Conservation (phyloP, 2,329 filamentous ascomycete genomes). For the Fusarium sterilihyphosum region DNA sequence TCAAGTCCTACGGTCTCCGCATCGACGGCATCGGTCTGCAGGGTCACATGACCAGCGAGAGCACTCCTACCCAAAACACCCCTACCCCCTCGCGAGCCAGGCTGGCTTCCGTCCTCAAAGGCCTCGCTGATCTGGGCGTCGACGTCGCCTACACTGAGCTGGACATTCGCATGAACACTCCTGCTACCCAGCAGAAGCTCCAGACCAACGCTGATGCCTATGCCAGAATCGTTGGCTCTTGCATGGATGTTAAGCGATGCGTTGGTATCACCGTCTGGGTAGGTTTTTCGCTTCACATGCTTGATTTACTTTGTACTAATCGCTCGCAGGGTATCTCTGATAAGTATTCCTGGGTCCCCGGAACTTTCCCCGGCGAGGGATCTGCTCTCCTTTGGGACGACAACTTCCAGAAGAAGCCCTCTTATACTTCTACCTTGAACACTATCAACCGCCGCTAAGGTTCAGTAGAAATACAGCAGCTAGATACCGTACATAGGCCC, state of each 20-base stretch:
- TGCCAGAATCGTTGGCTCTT: constrained; percentile 9
- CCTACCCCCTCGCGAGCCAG: constrained; percentile 5
- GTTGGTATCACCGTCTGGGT: constrained; percentile 20
- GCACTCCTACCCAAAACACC: constrained; percentile 11
- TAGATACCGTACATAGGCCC: background rate
- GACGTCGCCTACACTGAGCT: constrained; percentile 15
- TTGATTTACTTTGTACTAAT: background rate
- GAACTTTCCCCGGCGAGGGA: constrained; percentile 2
- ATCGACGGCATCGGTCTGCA: constrained; percentile 17
- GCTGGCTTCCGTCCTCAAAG: background rate
- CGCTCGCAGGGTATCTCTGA: constrained; percentile 2
- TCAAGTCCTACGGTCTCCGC: constrained; percentile 15
- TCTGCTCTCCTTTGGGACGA: constrained; percentile 16
- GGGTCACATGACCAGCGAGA: constrained; percentile 23
- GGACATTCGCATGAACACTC: constrained; percentile 12
- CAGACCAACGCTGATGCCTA: constrained; percentile 8
- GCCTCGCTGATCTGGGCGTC: background rate
- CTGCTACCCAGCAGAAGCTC: constrained; percentile 7
- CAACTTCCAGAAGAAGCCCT: constrained; percentile 20
- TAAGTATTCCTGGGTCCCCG: constrained; percentile 15
- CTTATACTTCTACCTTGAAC: constrained; percentile 10
- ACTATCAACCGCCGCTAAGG: background rate
- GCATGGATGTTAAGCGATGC: constrained; percentile 19
- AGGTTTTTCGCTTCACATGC: background rate
- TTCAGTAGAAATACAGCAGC: background rate